Evolutionary conservation across 495 filamentous ascomycete genomes (phyloP), one percentile per base, ranked within the genome.

Genomic region (Penicillium coffeae): DNA sequence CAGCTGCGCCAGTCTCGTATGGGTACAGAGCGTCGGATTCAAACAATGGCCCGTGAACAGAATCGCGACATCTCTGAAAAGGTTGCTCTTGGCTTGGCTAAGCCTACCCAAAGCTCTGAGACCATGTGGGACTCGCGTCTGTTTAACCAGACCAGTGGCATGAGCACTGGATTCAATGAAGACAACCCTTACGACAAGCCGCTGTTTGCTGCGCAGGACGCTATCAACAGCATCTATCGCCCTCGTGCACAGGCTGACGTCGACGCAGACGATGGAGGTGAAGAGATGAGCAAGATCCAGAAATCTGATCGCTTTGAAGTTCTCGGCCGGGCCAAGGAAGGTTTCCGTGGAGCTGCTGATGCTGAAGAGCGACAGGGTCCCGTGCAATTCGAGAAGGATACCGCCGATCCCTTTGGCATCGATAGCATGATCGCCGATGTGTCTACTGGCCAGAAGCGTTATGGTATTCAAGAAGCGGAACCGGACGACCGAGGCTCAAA

Each of bases 181-280:
- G 94, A 99, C 64, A 90, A 99, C 57, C 83, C 83, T 1, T 99
- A 97, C 73, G 94, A 97, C 68, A 96, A 95, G 66, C 93, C 94
- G 42, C 72, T 99, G 14, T 99, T 99, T 65, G 90, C 91, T 9
- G 93, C 92, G 43, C 90, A 96, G 69, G 91, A 99, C 63, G 94
- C 92, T 3, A 90, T 95, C 55, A 90, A 81, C 68, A 90, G 86
- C 65, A 97, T 99, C 45, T 99, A 99, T 68, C 79, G 91, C 20
- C 90, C 94, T 6, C 74, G 81, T 34, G 80, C 86, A 18, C 80
- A 80, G 38, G 62, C 74, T 18, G 81, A 84, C 35, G 81, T 78
- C 40, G 87, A 90, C 36, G 84, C 89, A 15, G 89, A 89, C 41
- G 90, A 88, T 42, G 92, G 83, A 8, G 87, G 82, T 8, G 88